Conservation (phyloP, 768 basidiomycete species). For the Cyclocybe cylindracea region DNA sequence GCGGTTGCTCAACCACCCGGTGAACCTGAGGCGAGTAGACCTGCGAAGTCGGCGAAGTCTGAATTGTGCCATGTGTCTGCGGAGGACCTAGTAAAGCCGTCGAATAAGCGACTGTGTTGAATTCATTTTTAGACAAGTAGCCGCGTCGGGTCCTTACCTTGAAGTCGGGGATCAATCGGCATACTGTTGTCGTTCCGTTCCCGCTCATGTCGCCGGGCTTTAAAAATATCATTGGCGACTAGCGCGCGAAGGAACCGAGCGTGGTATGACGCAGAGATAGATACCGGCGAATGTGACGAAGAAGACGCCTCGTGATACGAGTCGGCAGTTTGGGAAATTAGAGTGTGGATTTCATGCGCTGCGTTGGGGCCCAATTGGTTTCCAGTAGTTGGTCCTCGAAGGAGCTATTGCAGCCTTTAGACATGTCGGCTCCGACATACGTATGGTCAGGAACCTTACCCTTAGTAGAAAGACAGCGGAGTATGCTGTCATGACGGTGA, state of each 20-base stretch:
- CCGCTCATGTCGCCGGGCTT: conserved; percentile 44
- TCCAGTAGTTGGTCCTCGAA: conserved; percentile 62
- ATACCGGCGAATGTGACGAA: conserved; percentile 48
- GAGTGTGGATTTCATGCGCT: conserved; percentile 60
- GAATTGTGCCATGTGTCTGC: conserved; percentile 21
- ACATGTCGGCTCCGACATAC: conserved; percentile 4
- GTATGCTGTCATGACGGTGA: conserved; percentile 86
- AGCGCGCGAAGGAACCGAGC: conserved; percentile 77
- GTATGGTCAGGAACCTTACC: conserved; percentile 38
- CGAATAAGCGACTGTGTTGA: background rate
- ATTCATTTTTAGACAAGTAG: conserved; percentile 4
- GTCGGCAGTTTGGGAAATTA: conserved; percentile 72
- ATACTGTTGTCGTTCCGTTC: conserved; percentile 39
- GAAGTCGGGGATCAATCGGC: conserved; percentile 57
- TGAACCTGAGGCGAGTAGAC: conserved; percentile 36
- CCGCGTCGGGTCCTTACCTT: conserved; percentile 38
- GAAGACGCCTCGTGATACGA: conserved; percentile 76
- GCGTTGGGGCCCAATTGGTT: conserved; percentile 62
- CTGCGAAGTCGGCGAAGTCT: conserved; percentile 28
- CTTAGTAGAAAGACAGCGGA: conserved; percentile 79
- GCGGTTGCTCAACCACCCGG: conserved; percentile 31
- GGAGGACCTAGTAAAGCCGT: conserved; percentile 22
- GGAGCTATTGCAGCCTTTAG: conserved; percentile 45
- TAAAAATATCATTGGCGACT: conserved; percentile 62
- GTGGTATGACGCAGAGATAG: conserved; percentile 73